These are phyloP conservation scores for Colletotrichum musae DNA, from an alignment of 2,329 filamentous ascomycete species.

Conservation along the genomic window DNA sequence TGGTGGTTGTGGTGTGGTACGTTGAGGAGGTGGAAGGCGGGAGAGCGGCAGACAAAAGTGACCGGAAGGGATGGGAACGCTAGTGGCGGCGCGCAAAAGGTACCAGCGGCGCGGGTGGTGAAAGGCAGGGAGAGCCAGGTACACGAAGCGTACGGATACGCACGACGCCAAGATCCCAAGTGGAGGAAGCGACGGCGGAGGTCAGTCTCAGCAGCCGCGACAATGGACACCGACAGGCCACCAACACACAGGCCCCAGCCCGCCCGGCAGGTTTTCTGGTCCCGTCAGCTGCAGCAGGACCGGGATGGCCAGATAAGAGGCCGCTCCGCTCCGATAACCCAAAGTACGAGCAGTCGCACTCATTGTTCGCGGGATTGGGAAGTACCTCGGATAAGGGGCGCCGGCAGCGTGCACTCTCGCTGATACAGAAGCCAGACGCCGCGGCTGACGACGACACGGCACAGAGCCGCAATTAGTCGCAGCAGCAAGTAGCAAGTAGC, in stretches of 20 bases:
- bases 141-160: conserved; percentile 1
- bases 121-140: conserved; percentile 6
- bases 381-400: conserved; percentile 7
- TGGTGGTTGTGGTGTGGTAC: conserved; percentile 17
- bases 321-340: too few species aligned
- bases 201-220: conserved; percentile 30
- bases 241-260: conserved; percentile 8
- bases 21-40: conserved; percentile 12
- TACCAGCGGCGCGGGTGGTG: conserved; percentile 5
- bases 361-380: too few species aligned
- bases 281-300: conserved; percentile 35
- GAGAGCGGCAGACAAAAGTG: conserved; percentile 30
- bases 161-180: conserved; percentile 31
- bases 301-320: conserved; percentile 18
- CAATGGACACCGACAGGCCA: conserved; percentile 12
- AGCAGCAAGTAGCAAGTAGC: conserved; percentile 5
- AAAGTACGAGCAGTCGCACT: too few species aligned
- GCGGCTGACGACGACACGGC: not conserved
- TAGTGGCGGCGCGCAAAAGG: conserved; percentile 28
- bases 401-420: not conserved
- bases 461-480: conserved; percentile 24
- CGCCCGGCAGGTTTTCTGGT: conserved; percentile 23
- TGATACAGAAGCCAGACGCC: not conserved
- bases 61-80: conserved; percentile 36
- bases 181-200: conserved; percentile 27